A percentile compares a stretch with the other conserved stretches of the same genome.
These are phyloP conservation scores for Metschnikowia borealis DNA, from an alignment of 805 yeast species.

Conservation along the genomic window DNA sequence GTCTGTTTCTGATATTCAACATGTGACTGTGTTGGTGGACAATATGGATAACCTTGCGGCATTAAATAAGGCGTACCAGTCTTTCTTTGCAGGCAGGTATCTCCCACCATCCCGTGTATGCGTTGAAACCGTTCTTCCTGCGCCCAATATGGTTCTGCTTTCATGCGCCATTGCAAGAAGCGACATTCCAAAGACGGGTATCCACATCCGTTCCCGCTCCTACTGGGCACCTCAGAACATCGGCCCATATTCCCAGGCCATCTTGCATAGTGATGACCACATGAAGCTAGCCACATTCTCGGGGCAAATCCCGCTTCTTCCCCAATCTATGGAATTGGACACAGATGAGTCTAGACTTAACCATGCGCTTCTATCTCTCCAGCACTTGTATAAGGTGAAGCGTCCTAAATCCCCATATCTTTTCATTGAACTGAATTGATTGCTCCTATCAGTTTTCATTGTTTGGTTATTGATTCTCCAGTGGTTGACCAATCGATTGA, in stretches of 20 bases:
- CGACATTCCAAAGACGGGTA: slow-evolving; percentile 48
- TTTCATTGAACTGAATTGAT: no score
- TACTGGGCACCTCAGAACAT: slow-evolving; percentile 99
- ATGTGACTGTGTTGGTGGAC: slow-evolving; percentile 54
- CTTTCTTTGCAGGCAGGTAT: slow-evolving; percentile 51
- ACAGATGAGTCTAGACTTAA: slow-evolving; percentile 6
- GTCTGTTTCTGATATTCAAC: slow-evolving; percentile 48
- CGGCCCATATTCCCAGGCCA: slow-evolving; percentile 94
- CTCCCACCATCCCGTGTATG: slow-evolving; percentile 89
- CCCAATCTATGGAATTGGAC: slow-evolving; percentile 57
- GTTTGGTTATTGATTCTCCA: no score
- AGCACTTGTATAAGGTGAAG: slow-evolving; percentile 67
- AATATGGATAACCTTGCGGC: slow-evolving; percentile 62
- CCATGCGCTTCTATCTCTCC: slow-evolving; percentile 58
- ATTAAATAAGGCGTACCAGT: slow-evolving; percentile 59
- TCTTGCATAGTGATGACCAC: slow-evolving; percentile 36
- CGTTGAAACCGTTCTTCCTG: slow-evolving; percentile 55
- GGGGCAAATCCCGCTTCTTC: slow-evolving; percentile 88
- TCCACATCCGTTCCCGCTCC: slow-evolving; percentile 89
- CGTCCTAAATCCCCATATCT: no score
- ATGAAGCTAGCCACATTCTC: slow-evolving; percentile 60
- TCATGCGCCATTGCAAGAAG: slow-evolving; percentile 51
- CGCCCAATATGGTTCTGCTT: slow-evolving; percentile 42
- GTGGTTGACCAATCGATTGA: no score
- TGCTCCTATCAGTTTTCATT: no score